Conservation (phyloP, 306 rosid species). For the Quercus gilva region DNA sequence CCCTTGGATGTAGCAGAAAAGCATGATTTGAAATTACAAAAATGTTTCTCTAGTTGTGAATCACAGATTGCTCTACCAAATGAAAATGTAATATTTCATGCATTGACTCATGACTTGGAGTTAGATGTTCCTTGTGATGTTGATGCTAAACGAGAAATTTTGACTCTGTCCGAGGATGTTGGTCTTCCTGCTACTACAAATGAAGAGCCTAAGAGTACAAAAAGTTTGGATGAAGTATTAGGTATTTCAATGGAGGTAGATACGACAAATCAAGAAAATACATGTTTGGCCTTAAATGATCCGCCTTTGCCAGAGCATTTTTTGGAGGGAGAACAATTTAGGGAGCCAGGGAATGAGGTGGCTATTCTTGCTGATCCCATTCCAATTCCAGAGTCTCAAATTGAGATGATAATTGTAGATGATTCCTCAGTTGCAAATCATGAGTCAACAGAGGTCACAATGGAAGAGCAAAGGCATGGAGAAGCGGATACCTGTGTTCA, state of each 20-base stretch:
- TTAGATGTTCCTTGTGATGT: slow-evolving; percentile 11
- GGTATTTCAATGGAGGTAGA: slow-evolving; percentile 29
- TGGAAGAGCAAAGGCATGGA: slow-evolving; percentile 36
- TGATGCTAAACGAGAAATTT: slow-evolving; percentile 29
- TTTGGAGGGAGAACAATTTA: slow-evolving; percentile 21
- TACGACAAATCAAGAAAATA: slow-evolving; percentile 24
- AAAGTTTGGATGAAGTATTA: slow-evolving; percentile 21
- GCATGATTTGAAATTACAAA: slow-evolving; percentile 2
- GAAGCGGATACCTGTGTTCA: slow-evolving; percentile 23
- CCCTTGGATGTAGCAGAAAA: slow-evolving; percentile 18
- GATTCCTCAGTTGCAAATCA: slow-evolving; percentile 26
- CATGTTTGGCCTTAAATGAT: slow-evolving; percentile 13
- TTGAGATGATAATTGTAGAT: slow-evolving; percentile 18
- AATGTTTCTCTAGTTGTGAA: too few species aligned
- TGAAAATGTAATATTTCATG: too few species aligned
- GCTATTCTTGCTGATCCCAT: slow-evolving; percentile 27
- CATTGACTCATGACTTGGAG: too few species aligned
- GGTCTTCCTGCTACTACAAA: slow-evolving; percentile 13
- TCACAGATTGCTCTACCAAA: too few species aligned
- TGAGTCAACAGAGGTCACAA: slow-evolving; percentile 20
- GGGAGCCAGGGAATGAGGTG: slow-evolving; percentile 25
- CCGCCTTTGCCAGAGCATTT: slow-evolving; percentile 21
- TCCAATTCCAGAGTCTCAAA: slow-evolving; percentile 26
- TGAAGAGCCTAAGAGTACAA: slow-evolving; percentile 23
- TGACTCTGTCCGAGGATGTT: slow-evolving; percentile 16